Evolutionary conservation across 495 filamentous ascomycete genomes (phyloP).

Genomic region (Podospora conica): DNA sequence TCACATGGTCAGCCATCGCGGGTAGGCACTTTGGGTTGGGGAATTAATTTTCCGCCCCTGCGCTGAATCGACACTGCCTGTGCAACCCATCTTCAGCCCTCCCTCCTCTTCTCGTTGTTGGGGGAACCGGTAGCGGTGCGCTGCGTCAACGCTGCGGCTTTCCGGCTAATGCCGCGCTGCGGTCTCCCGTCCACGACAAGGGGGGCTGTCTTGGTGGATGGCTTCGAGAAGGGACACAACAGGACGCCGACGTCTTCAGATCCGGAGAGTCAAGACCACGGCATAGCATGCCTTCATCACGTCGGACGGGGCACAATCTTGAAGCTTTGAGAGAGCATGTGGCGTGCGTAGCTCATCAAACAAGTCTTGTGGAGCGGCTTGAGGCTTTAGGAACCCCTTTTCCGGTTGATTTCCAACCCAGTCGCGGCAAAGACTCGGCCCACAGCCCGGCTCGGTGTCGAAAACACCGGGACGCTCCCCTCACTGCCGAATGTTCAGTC

Average conservation of each 20-base stretch:
- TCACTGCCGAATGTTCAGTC: neutral
- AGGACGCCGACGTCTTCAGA: neutral
- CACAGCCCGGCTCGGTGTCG: neutral
- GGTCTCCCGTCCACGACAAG: neutral
- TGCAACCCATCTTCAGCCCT: neutral
- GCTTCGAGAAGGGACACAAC: neutral
- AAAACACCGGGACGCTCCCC: neutral
- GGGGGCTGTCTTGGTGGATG: neutral
- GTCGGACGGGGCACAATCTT: neutral
- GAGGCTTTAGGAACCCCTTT: neutral
- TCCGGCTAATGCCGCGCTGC: neutral
- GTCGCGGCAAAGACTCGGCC: neutral
- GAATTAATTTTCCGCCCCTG: constrained; percentile 7
- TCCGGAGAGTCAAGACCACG: neutral
- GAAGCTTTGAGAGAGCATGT: neutral
- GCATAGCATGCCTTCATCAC: neutral
- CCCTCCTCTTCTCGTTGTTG: neutral
- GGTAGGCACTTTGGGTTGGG: constrained; percentile 3
- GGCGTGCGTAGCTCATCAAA: neutral
- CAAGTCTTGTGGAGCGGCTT: neutral
- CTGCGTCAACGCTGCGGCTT: neutral
- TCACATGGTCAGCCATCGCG: neutral
- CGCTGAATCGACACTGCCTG: neutral
- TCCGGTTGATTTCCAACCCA: neutral
- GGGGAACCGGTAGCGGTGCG: neutral